Conservation (phyloP, 306 rosid genomes). For the Prosopis cineraria region DNA sequence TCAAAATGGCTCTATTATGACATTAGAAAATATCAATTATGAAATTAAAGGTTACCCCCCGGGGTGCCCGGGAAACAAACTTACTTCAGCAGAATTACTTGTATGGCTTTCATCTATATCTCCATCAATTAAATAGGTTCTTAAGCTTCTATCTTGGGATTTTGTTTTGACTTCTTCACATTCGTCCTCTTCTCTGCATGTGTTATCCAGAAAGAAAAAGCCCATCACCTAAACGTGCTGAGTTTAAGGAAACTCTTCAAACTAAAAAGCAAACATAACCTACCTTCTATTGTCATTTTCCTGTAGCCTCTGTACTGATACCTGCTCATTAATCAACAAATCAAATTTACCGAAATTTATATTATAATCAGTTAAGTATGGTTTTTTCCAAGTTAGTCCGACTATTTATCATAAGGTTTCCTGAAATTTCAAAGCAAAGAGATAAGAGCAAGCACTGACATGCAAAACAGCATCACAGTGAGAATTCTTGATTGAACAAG, state of each 20-base stretch:
- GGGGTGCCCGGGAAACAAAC: too few species aligned
- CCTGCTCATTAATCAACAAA: slow-evolving; percentile 54
- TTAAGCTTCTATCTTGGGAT: slow-evolving; percentile 63
- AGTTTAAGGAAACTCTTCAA: slow-evolving; percentile 25
- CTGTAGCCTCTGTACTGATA: slow-evolving; percentile 73
- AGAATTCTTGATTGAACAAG: slow-evolving; percentile 89
- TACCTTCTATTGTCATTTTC: slow-evolving; percentile 74
- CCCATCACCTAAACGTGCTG: slow-evolving; percentile 28
- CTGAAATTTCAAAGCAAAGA: slow-evolving; percentile 18
- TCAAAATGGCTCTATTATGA: neutral
- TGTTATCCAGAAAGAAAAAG: slow-evolving; percentile 34
- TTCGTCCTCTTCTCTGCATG: slow-evolving; percentile 75
- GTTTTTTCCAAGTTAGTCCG: neutral
- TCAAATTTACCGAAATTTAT: slow-evolving; percentile 26
- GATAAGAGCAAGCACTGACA: slow-evolving; percentile 57
- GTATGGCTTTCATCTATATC: slow-evolving; percentile 48
- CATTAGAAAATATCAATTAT: slow-evolving; percentile 16
- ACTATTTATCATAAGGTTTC: neutral
- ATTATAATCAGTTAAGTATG: neutral
- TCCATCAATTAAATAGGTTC: slow-evolving; percentile 65
- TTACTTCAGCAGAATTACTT: slow-evolving; percentile 57
- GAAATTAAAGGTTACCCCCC: too few species aligned
- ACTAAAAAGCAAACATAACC: slow-evolving; percentile 26
- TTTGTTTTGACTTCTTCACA: slow-evolving; percentile 53
- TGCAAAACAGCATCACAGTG: slow-evolving; percentile 76